Base-by-base conservation (phyloP, 83 land plant species). In the Picea abies region DNA sequence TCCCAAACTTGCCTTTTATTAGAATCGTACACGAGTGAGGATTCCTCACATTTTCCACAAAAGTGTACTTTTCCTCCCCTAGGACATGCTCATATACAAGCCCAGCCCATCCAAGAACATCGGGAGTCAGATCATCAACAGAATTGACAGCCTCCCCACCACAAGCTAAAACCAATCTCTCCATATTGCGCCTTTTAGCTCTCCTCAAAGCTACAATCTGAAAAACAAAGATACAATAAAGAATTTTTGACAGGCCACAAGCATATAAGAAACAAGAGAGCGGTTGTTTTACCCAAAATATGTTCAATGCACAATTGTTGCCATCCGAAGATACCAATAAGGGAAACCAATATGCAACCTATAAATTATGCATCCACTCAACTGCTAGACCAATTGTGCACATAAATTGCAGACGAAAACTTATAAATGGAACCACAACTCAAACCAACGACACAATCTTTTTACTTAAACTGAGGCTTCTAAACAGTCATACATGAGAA, bases 101-200 rank as follows among this genome's bases (percentile, higher is more conserved):
- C 20, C 99, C 99, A 80, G 98, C 99, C 93, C 95, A 96, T 23
- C 99, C 99, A 82, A 97, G 93, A 80, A 93, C 87, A 65, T 90
- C 94, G 22, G 91, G 90, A 69, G 93, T 91, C 82, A 97, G 87
- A 81, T 90, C 97, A 81, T 96, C 97, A 63, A 97, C 98, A 47
- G 99, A 97, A 82, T 97, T 93, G 3, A 97, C 93, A 84, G 99
- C 96, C 67, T 97, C 97, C 14, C 99, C 99, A 60, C 99, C 99
- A 91, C 99, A 97, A 60, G 98, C 93, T 78, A 96, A 87, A 14
- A 97, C 97, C 85, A 97, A 80, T 11, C 99, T 82, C 85, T 97
- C 99, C 99, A 97, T 97, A 84, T 97, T 97, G 86, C 99, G 87
- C 80, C 97, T 91, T 87, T 97, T 97, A n/a, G 99, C 99, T 87